Conservation (phyloP, 1,139 yeast species). For the Taphrina confusa region DNA sequence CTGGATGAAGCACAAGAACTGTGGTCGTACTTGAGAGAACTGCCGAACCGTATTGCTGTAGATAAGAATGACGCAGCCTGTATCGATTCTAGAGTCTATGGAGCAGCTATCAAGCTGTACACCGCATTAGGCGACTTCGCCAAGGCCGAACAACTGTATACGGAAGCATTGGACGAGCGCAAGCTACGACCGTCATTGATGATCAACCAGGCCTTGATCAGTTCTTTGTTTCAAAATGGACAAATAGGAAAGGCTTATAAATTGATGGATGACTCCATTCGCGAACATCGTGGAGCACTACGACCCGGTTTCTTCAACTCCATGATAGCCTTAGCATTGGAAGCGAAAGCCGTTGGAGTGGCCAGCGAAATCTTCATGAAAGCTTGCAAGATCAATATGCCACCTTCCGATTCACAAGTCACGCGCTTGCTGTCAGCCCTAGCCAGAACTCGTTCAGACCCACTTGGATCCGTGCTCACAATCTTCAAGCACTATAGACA, state of each 20-base stretch:
- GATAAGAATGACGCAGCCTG: slow-evolving; percentile 8
- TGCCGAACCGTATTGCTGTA: slow-evolving; percentile 16
- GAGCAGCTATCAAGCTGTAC: slow-evolving; percentile 11
- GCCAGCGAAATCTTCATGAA: slow-evolving; percentile 31
- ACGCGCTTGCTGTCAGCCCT: slow-evolving; percentile 10
- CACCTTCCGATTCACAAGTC: slow-evolving; percentile 5
- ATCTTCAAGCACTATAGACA: slow-evolving; percentile 19
- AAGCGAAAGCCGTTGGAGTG: slow-evolving; percentile 28
- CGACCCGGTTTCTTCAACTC: slow-evolving; percentile 25
- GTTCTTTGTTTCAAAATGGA: slow-evolving; percentile 19
- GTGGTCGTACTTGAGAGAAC: slow-evolving; percentile 1
- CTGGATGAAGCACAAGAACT: slow-evolving; percentile 14
- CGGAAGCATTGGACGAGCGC: not conserved
- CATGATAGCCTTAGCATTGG: slow-evolving; percentile 27
- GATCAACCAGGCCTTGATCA: slow-evolving; percentile 21
- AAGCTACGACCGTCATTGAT: slow-evolving; percentile 9
- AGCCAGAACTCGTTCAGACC: not conserved
- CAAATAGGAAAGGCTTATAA: slow-evolving; percentile 24
- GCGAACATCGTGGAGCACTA: slow-evolving; percentile 12
- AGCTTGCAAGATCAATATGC: slow-evolving; percentile 19
- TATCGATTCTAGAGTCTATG: slow-evolving; percentile 25
- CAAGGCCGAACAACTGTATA: not conserved
- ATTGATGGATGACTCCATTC: slow-evolving; percentile 19
- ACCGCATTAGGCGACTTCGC: slow-evolving; percentile 7
- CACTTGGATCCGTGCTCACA: slow-evolving; percentile 1